Evolutionary conservation across 1,284 basidiomycete species (phyloP).

Genomic region (Anthracocystis panici-leucophaei): DNA sequence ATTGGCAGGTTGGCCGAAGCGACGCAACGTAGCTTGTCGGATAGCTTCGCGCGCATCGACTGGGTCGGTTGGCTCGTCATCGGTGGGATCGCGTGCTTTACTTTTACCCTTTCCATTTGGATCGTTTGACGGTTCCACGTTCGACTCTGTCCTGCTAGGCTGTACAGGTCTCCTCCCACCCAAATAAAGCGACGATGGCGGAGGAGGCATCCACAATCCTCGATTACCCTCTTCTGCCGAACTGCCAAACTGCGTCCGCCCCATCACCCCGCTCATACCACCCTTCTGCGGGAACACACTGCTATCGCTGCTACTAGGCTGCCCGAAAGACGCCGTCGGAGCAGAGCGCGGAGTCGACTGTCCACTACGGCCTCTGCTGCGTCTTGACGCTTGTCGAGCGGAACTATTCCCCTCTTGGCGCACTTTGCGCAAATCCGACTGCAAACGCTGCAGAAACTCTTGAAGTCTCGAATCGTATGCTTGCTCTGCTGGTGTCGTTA

Average conservation of each 20-base stretch:
- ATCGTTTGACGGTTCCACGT: not conserved
- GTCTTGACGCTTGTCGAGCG: constrained; percentile 17
- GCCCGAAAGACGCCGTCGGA: not conserved
- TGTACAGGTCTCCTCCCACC: constrained; percentile 9
- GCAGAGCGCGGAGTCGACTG: constrained; percentile 19
- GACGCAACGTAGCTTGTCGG: constrained; percentile 36
- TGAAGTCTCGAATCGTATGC: constrained; percentile 34
- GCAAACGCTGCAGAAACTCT: constrained; percentile 41
- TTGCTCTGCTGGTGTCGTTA: constrained; percentile 23
- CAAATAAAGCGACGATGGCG: constrained; percentile 41
- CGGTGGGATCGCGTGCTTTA: constrained; percentile 19
- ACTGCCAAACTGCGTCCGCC: not conserved
- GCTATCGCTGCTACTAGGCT: not conserved
- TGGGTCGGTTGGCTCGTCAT: constrained; percentile 12
- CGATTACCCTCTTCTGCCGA: not conserved
- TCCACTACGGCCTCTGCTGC: constrained; percentile 20
- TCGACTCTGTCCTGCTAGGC: not conserved
- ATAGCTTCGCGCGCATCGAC: constrained; percentile 48
- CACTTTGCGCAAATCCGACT: constrained; percentile 49
- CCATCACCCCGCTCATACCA: not conserved
- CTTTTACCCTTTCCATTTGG: constrained; percentile 13
- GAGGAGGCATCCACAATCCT: constrained; percentile 49
- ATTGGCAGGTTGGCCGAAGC: constrained; percentile 21
- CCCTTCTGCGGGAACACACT: not conserved
- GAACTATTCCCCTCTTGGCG: constrained; percentile 47